Conservation (phyloP, 2,329 filamentous ascomycete genomes). For the Aspergillus awamori region DNA sequence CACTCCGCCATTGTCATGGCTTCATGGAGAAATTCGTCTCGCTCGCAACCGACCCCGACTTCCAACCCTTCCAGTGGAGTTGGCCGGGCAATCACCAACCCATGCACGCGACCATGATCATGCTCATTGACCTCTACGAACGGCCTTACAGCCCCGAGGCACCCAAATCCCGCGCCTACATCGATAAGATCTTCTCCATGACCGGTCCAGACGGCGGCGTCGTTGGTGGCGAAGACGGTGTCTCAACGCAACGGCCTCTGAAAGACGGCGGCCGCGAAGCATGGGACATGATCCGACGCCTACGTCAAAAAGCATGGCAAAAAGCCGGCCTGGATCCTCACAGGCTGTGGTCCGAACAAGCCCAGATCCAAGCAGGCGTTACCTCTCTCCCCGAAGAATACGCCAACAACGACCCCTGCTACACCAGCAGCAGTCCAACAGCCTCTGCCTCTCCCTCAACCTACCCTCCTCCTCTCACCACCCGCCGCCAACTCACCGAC, state of each 20-base stretch:
- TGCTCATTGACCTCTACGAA: slow-evolving; percentile 54
- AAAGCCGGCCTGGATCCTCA: slow-evolving; percentile 51
- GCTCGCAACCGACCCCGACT: slow-evolving; percentile 50
- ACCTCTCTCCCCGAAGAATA: slow-evolving; percentile 26
- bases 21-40: slow-evolving; percentile 54
- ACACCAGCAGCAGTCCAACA: slow-evolving; percentile 13
- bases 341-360: slow-evolving; percentile 51
- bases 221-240: slow-evolving; percentile 49
- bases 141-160: slow-evolving; percentile 50
- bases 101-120: slow-evolving; percentile 43
- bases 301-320: slow-evolving; percentile 53
- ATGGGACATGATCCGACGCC: slow-evolving; percentile 52
- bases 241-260: slow-evolving; percentile 47
- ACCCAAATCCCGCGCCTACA: slow-evolving; percentile 47
- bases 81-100: slow-evolving; percentile 45
- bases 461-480: slow-evolving; percentile 10
- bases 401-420: slow-evolving; percentile 14
- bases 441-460: slow-evolving; percentile 11
- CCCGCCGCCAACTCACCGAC: slow-evolving; percentile 29
- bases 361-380: slow-evolving; percentile 45
- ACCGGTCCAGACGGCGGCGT: slow-evolving; percentile 50
- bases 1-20: slow-evolving; percentile 50
- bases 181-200: slow-evolving; percentile 51
- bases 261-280: slow-evolving; percentile 53
- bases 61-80: slow-evolving; percentile 53